Evolutionary conservation across 192 early-diverging fungal species (phyloP), one percentile per base, ranked within the genome.

Genomic region (Gamsiella multidivaricata): DNA sequence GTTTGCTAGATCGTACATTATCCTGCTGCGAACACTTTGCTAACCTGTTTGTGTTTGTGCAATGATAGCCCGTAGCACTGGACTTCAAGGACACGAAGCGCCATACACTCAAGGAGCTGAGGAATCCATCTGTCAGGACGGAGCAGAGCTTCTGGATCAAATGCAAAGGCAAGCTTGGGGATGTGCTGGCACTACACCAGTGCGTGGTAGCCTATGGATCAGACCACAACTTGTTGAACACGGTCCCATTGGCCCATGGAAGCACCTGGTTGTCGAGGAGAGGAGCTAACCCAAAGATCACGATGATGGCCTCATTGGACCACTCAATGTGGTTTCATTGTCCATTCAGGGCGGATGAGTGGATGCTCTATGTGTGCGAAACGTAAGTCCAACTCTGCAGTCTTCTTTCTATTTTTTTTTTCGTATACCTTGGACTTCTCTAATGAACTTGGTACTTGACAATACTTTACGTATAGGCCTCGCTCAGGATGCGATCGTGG

Each of bases 271-370:
- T 80, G 81, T 45, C 87, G 82, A 47, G 84, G 52, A 5, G 51
- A 80, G 34, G 79, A 46, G 4, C 62, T 42, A 47, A 78, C 61
- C 68, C 81, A 69, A 37, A 78, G 81, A 70, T 74, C 62, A 25
- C 70, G 76, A 88, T 90, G 85, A 80, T 90, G 65, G 91, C 88
- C 5, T 88, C 86, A 26, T 69, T 93, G 10, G 91, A 92, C 71
- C 90, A 92, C 59, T 83, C 88, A 4, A 87, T 94, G 54, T 98
- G 94, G 94, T 98, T 96, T 81, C 95, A 97, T 72, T 68, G 73
- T 29, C 84, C 86, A 1, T 94, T 93, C 79, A 75, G 91, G 22
- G 92, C 94, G 9, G 94, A 97, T 69, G 94, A 98, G 49, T 98
- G 96, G 87, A 61, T 84, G 59, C 73, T 68, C 47, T 78, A 68